These are phyloP conservation scores for Fraxinus pennsylvanica DNA, from an alignment of 257 asterid genomes.

Conservation along the genomic window DNA sequence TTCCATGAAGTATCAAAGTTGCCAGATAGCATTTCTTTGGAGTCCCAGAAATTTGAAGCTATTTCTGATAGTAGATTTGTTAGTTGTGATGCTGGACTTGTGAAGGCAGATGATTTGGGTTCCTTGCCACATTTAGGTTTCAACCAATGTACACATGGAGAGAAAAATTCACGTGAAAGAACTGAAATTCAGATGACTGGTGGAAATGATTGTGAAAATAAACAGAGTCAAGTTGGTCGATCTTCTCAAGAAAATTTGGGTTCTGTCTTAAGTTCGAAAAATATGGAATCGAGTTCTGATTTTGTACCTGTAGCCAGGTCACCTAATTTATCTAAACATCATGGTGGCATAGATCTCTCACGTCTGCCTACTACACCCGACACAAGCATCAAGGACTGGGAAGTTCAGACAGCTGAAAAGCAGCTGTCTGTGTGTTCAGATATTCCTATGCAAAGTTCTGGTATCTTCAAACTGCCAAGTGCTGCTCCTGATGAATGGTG, in stretches of 20 bases:
- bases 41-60: conserved; percentile 36
- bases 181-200: conserved; percentile 32
- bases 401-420: conserved; percentile 35
- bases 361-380: conserved; percentile 37
- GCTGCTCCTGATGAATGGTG: conserved; percentile 33
- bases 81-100: conserved; percentile 20
- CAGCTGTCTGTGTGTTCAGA: conserved; percentile 28
- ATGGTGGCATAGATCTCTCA: conserved; percentile 21
- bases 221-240: conserved; percentile 21
- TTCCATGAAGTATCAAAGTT: conserved; percentile 49
- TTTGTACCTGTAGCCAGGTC: conserved; percentile 32
- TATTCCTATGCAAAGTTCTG: conserved; percentile 27
- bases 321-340: conserved; percentile 29
- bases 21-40: conserved; percentile 37
- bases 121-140: conserved; percentile 44
- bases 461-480: conserved; percentile 27
- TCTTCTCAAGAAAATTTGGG: conserved; percentile 33
- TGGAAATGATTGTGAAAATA: conserved; percentile 22
- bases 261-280: conserved; percentile 27
- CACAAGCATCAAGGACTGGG: conserved; percentile 27
- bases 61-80: conserved; percentile 22
- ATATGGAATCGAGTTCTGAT: conserved; percentile 24
- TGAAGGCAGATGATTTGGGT: conserved; percentile 41
- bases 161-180: conserved; percentile 25
- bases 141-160: conserved; percentile 38